Evolutionary conservation across 345 rosid genomes (phyloP), one percentile per base, ranked within the genome.

Genomic region (Jatropha curcas): DNA sequence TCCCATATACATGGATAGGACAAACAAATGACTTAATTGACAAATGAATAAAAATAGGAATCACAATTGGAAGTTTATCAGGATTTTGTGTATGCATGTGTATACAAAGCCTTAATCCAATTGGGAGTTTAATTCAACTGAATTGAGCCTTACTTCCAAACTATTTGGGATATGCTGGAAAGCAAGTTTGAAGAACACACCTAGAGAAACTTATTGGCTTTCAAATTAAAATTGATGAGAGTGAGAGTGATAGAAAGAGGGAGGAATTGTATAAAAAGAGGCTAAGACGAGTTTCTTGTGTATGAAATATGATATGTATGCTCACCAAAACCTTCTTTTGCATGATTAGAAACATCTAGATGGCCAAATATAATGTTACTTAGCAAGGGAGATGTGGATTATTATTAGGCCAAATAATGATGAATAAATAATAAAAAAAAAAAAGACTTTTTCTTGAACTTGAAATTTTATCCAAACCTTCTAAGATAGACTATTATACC

Each of bases 291-390:
- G 63, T 28, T 28, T 59, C 12, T 30, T 48, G 53, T 48, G 53
- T 48, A 14, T 4, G 53, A 48, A 48, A 48, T 20, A 48, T 48
- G 53, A 7, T 48, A 16, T 48, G 22, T 48, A 16, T 48, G 53
- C 39, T 1, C 16, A 7, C 4, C 0, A 16, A 7, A 59, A 16
- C 17, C 19, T 59, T 25, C 28, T 7, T 41, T 45, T 25, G 14
- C n/a, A 11, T 65, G 34, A 45, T 65, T 43, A 3, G 35, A 43
- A 30, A 59, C 63, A 31, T 59, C 19, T 65, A 24, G 68, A 65
- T 65, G 33, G 33, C 48, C 51, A 65, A 43, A 65, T 17, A 19
- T 50, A 17, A 65, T 7, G 14, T 45, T 13, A 25, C 27, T 17
- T 14, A 43, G 69, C 56, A 28, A 46, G 25, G 35, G 22, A 22